Conservation (phyloP, 345 rosid species). For the Populus pruinosa region DNA sequence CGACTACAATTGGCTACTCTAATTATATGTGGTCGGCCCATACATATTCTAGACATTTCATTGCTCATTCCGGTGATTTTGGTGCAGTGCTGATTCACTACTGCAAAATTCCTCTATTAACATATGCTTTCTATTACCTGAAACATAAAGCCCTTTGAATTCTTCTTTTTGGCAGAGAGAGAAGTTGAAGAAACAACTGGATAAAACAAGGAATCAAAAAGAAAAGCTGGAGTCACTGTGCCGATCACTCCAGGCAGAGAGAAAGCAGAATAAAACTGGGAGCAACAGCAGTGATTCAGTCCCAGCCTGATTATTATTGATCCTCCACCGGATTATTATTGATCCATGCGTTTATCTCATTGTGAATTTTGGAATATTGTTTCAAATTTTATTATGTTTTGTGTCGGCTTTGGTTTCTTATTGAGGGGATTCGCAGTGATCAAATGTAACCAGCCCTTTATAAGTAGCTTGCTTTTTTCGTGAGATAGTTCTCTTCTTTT, state of each 20-base stretch:
- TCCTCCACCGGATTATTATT: slow-evolving; percentile 11
- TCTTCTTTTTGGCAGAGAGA: slow-evolving; percentile 58
- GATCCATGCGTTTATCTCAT: background rate
- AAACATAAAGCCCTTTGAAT: background rate
- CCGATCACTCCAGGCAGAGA: slow-evolving; percentile 89
- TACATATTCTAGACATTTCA: too few species aligned
- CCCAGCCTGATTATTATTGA: slow-evolving; percentile 14
- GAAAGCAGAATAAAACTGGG: slow-evolving; percentile 47
- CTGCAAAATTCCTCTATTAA: too few species aligned
- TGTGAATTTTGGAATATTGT: background rate
- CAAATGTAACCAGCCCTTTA: background rate
- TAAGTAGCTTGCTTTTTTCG: background rate
- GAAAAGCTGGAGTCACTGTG: slow-evolving; percentile 84
- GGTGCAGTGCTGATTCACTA: too few species aligned
- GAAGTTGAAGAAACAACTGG: slow-evolving; percentile 63
- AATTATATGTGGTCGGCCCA: background rate
- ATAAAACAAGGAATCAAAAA: slow-evolving; percentile 89
- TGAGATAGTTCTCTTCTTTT: background rate
- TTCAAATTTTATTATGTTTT: background rate
- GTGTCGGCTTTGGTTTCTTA: background rate
- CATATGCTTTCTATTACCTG: background rate
- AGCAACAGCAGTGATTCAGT: slow-evolving; percentile 30
- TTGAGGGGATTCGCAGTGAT: background rate
- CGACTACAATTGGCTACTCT: background rate
- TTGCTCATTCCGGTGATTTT: too few species aligned